A percentile compares a stretch with the other conserved stretches of the same genome.
Conservation (phyloP, 345 rosid genomes). For the Eutrema japonicum region DNA sequence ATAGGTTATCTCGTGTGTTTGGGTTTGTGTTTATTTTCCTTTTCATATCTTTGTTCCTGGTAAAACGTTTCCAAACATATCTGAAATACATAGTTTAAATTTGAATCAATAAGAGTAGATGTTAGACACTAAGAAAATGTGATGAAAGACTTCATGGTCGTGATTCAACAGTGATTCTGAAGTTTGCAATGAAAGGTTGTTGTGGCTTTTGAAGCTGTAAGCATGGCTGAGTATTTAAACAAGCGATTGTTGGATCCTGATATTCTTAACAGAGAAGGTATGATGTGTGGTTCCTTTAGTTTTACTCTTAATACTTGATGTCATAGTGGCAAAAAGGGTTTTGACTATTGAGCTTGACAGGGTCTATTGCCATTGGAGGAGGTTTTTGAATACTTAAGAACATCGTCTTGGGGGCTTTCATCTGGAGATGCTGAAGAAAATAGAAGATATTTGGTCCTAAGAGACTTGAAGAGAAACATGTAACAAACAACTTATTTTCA, state of each 20-base stretch:
- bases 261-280: constrained; percentile 68
- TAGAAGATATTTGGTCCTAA: constrained; percentile 72
- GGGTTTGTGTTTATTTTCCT: too few relatives aligned
- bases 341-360: constrained; percentile 40
- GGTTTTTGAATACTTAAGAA: constrained; percentile 77
- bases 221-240: constrained; percentile 75
- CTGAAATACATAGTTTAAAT: too few relatives aligned
- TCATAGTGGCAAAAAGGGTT: constrained; percentile 7
- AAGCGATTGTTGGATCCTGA: constrained; percentile 74
- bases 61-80: too few relatives aligned
- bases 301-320: constrained; percentile 3
- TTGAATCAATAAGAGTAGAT: too few relatives aligned
- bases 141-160: too few relatives aligned
- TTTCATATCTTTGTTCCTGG: too few relatives aligned
- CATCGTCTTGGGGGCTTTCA: constrained; percentile 68
- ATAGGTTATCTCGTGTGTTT: too few relatives aligned
- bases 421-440: constrained; percentile 77
- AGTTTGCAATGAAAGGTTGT: too few relatives aligned
- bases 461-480: constrained; percentile 81
- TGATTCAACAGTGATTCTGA: too few relatives aligned
- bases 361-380: constrained; percentile 81
- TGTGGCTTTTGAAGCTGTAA: constrained; percentile 38
- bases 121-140: too few relatives aligned
- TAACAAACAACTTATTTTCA: constrained; percentile 39
- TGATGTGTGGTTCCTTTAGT: neutral